Evolutionary conservation across 2,329 filamentous ascomycete genomes (phyloP).

Genomic region (Byssochlamys sp.): DNA sequence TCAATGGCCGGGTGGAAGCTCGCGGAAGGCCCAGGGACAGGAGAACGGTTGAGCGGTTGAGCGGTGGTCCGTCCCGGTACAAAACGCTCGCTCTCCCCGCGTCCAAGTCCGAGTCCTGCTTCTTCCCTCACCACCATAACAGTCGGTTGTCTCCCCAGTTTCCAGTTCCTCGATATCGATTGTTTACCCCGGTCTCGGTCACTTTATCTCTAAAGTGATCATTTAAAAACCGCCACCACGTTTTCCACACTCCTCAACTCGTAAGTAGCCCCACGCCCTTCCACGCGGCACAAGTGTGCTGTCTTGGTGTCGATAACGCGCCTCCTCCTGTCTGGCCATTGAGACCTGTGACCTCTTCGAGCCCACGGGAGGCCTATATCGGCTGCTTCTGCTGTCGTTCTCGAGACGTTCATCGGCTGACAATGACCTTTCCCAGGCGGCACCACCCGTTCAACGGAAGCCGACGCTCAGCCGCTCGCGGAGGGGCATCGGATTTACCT

Average conservation of each 20-base stretch:
- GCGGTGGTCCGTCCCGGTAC: not conserved
- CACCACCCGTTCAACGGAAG: conserved; percentile 86
- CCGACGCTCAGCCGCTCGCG: conserved; percentile 83
- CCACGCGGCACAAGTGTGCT: not conserved
- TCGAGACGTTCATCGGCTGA: conserved; percentile 4
- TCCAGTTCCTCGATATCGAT: conserved; percentile 14
- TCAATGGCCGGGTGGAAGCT: not conserved
- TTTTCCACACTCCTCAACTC: conserved; percentile 98
- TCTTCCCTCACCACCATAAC: conserved; percentile 3
- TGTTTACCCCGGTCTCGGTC: conserved; percentile 34
- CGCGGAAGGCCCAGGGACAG: not conserved
- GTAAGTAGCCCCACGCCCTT: conserved; percentile 46
- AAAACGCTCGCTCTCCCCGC: not conserved
- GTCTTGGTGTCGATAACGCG: not conserved
- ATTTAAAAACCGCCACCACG: conserved; percentile 66
- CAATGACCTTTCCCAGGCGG: conserved; percentile 46
- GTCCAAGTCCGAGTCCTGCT: conserved; percentile 1
- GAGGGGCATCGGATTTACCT: conserved; percentile 60
- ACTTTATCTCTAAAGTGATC: conserved; percentile 52
- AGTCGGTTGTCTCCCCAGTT: conserved; percentile 9
- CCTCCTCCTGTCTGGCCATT: conserved; percentile 5
- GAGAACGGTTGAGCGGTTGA: not conserved
- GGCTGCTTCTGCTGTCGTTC: not conserved
- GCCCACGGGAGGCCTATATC: not conserved
- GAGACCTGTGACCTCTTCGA: not conserved